Evolutionary conservation across 2,329 filamentous ascomycete species (phyloP).

Genomic region (Diaporthe helianthi): DNA sequence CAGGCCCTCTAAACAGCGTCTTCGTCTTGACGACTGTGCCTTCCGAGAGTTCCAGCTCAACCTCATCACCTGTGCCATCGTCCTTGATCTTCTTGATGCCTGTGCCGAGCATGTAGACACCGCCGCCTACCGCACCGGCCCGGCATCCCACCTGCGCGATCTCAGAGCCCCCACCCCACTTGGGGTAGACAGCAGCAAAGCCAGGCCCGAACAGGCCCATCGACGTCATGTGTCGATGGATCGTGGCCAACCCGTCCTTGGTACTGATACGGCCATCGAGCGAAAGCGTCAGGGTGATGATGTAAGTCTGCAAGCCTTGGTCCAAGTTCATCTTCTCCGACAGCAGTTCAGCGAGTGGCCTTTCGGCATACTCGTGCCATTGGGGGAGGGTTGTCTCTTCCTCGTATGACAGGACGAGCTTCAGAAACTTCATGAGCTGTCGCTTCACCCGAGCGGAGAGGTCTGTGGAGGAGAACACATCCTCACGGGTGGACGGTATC

Average conservation of each 20-base stretch:
- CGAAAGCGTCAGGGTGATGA: slow-evolving; percentile 75
- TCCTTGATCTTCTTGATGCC: slow-evolving; percentile 57
- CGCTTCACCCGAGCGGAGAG: slow-evolving; percentile 85
- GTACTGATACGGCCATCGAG: slow-evolving; percentile 69
- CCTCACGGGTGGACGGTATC: slow-evolving; percentile 89
- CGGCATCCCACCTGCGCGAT: slow-evolving; percentile 91
- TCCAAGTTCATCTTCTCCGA: slow-evolving; percentile 71
- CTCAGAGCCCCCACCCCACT: slow-evolving; percentile 91
- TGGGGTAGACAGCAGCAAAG: slow-evolving; percentile 88
- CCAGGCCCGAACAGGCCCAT: slow-evolving; percentile 88
- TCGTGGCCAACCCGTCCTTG: slow-evolving; percentile 71
- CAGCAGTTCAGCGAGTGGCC: slow-evolving; percentile 66
- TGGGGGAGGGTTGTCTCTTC: slow-evolving; percentile 54
- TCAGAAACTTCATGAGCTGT: slow-evolving; percentile 89
- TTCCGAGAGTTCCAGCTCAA: slow-evolving; percentile 55
- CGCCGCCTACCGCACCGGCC: slow-evolving; percentile 88
- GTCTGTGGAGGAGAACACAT: slow-evolving; percentile 80
- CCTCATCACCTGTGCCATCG: slow-evolving; percentile 24
- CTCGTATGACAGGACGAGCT: slow-evolving; percentile 80
- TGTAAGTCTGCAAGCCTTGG: slow-evolving; percentile 66
- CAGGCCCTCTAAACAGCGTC: slow-evolving; percentile 56
- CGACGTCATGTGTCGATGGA: slow-evolving; percentile 82
- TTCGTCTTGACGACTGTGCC: slow-evolving; percentile 63
- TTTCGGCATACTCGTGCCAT: slow-evolving; percentile 65
- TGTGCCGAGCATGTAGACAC: slow-evolving; percentile 84